Evolutionary conservation across 2,329 filamentous ascomycete species (phyloP).

Genomic region (Claviceps humidiphila): DNA sequence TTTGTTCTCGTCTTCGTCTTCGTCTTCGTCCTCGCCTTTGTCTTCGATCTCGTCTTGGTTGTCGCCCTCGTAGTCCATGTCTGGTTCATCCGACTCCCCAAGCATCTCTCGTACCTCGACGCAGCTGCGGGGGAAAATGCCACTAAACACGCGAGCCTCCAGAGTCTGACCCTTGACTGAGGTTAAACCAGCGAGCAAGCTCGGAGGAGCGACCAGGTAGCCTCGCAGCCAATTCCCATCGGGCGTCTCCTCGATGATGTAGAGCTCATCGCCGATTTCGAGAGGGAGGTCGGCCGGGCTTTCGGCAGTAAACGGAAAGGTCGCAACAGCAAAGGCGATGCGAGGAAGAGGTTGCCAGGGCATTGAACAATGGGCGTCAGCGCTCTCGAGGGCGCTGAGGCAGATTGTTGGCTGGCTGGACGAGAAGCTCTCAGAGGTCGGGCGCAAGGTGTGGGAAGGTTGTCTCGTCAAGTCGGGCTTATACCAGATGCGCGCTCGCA

Average conservation of each 20-base stretch:
- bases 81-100: slow-evolving; percentile 52
- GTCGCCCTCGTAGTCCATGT: slow-evolving; percentile 31
- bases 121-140: slow-evolving; percentile 89
- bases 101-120: slow-evolving; percentile 91
- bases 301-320: slow-evolving; percentile 80
- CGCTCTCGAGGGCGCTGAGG: slow-evolving; percentile 6
- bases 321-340: slow-evolving; percentile 96
- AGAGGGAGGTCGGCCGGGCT: slow-evolving; percentile 84
- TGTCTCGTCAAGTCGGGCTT: background rate
- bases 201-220: slow-evolving; percentile 89
- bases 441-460: background rate
- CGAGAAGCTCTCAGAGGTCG: background rate
- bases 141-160: slow-evolving; percentile 94
- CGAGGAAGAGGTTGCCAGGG: slow-evolving; percentile 94
- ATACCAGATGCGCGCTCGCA: slow-evolving; percentile 1
- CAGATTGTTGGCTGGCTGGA: background rate
- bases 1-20: slow-evolving; percentile 30
- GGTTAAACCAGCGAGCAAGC: slow-evolving; percentile 79
- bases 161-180: slow-evolving; percentile 85
- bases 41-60: slow-evolving; percentile 21
- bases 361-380: slow-evolving; percentile 40
- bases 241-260: slow-evolving; percentile 94
- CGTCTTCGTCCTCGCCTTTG: slow-evolving; percentile 26
- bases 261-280: slow-evolving; percentile 95
- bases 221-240: slow-evolving; percentile 89